Conservation (phyloP, 148 eudicot species). For the Silene uniflora region DNA sequence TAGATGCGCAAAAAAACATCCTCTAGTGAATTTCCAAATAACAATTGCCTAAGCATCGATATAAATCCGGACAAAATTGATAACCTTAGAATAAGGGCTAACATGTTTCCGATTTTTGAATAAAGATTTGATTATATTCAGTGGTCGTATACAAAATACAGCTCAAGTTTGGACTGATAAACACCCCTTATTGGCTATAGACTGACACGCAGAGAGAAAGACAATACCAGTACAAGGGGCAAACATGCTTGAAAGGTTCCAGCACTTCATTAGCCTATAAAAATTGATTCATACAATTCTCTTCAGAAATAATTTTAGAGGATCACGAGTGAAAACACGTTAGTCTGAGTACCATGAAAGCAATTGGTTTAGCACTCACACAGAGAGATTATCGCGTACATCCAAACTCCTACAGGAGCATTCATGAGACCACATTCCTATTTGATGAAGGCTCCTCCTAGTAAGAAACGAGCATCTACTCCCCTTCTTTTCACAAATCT, state of each 20-base stretch:
- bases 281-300: conserved; percentile 1
- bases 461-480: conserved; percentile 64
- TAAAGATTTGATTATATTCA: neutral
- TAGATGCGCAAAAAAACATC: neutral
- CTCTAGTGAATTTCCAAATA: neutral
- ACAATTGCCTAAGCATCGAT: neutral
- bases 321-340: neutral
- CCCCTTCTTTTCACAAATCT: conserved; percentile 51
- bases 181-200: neutral
- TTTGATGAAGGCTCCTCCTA: conserved; percentile 48
- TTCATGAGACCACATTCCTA: conserved; percentile 80
- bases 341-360: neutral
- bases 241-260: conserved; percentile 62
- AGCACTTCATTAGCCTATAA: conserved; percentile 46
- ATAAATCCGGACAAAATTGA: neutral
- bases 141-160: neutral
- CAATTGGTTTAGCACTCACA: conserved; percentile 27
- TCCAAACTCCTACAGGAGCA: conserved; percentile 50
- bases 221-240: conserved; percentile 75
- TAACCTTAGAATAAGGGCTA: neutral
- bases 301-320: neutral
- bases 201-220: neutral
- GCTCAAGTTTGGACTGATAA: neutral
- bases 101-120: no score
- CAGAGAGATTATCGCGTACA: conserved; percentile 22